Base-by-base conservation (phyloP, 1,284 basidiomycete genomes). In the Leccinum pachyderme region DNA sequence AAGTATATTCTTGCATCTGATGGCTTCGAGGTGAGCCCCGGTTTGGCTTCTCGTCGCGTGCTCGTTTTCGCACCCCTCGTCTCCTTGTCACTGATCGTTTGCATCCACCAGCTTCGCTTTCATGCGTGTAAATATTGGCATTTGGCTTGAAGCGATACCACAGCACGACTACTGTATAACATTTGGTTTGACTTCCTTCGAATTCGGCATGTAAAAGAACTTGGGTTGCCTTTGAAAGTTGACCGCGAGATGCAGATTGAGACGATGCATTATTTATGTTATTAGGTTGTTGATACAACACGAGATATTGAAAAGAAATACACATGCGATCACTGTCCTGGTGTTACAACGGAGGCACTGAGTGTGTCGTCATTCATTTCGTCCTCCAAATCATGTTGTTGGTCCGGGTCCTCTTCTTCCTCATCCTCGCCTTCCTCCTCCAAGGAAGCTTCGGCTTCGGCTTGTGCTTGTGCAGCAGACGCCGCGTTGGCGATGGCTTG, bases 401-500 rank as follows among this genome's bases (percentile, higher is more conserved):
- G 74, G 33, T 74, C 76, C 9, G 75, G 74, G 7, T 73, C 75
- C 13, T 75, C 75, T 13, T 68, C 68, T 1, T 72, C 73, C 0
- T 70, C 68, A 1, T 71, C 70, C 0, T 85, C 82, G 44, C 81
- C 82, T 55, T 83, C 80, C 61, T 86, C 84, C 64, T 88, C 86
- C 55, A 84, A 62, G 0, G 83, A 84, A 6, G 86, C 86, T 60
- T 89, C 86, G 0, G 84, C 86, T 60, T 89, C 87, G 0, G 86
- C 86, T 59, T 87, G 86, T 11, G 84, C 83, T 60, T 87, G 86
- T 2, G 86, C 87, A 32, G 83, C 84, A 28, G 80, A 78, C 9
- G 87, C 83, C 2, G 87, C 86, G 63, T 77, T 85, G 24, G 83
- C 82, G 49, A 89, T 86, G 0, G 86, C 86, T 58, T 83, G 78